Conservation (phyloP, 2,329 filamentous ascomycete species). For the Fusarium sulawesiense region DNA sequence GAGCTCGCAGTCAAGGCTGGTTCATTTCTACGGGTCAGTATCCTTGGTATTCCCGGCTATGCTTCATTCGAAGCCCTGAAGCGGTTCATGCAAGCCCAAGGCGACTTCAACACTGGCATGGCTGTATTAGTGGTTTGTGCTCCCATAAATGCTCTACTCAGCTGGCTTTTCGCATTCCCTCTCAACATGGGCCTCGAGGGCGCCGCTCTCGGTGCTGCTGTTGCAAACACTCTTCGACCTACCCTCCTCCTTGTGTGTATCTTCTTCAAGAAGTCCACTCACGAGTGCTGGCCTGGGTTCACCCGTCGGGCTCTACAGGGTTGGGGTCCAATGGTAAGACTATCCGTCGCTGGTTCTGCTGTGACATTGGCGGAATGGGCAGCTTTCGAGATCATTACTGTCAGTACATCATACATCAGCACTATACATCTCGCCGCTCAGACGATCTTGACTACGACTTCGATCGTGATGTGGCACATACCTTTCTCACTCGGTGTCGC, state of each 20-base stretch:
- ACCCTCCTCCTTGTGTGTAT: conserved; percentile 60
- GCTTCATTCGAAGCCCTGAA: conserved; percentile 66
- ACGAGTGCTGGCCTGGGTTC: conserved; percentile 54
- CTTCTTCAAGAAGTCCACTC: conserved; percentile 51
- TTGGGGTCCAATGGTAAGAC: conserved; percentile 55
- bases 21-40: conserved; percentile 59
- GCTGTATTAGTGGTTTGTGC: conserved; percentile 59
- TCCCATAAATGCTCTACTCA: conserved; percentile 60
- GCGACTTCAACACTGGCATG: conserved; percentile 63
- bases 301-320: conserved; percentile 51
- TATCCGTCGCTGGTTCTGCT: conserved; percentile 54
- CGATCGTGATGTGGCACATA: conserved; percentile 56
- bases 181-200: conserved; percentile 61
- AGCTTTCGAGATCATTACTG: conserved; percentile 57
- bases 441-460: conserved; percentile 55
- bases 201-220: conserved; percentile 61
- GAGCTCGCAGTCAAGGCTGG: conserved; percentile 61
- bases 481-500: conserved; percentile 57
- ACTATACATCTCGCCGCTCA: conserved; percentile 57
- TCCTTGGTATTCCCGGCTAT: conserved; percentile 64
- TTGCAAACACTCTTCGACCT: conserved; percentile 62
- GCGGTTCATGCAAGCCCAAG: conserved; percentile 66
- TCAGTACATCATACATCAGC: conserved; percentile 59
- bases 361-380: conserved; percentile 58
- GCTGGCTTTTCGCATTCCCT: conserved; percentile 60